Percentiles rank a stretch among this genome's conserved stretches.
phyloP scores from a whole-genome alignment of 116 monocot genomes.

The Iris pallida region DNA sequence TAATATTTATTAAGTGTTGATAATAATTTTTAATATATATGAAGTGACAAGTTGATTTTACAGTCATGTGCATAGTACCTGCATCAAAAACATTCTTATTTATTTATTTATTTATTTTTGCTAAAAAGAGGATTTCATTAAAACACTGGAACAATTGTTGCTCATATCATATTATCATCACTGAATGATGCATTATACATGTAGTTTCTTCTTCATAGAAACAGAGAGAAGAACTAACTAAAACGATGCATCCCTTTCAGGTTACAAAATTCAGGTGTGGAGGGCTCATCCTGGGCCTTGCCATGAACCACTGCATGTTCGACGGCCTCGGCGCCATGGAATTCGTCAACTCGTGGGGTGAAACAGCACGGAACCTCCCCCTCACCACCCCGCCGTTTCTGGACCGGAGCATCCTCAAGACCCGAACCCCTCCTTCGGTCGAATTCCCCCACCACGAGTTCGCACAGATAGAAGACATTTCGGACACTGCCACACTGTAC shows the following conservation, averaged over 20 bases:
- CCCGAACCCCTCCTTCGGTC: slow-evolving; percentile 49
- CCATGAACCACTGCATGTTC: slow-evolving; percentile 95
- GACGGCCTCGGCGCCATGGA: slow-evolving; percentile 83
- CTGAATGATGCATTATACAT: no score
- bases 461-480: slow-evolving; percentile 51
- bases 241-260: slow-evolving; percentile 13
- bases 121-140: no score
- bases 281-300: slow-evolving; percentile 69
- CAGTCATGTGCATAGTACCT: no score
- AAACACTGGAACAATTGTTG: no score
- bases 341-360: slow-evolving; percentile 88
- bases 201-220: no score
- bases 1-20: no score
- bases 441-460: slow-evolving; percentile 69
- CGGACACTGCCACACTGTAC: slow-evolving; percentile 37
- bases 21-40: no score
- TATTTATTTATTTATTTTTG: no score
- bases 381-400: slow-evolving; percentile 56
- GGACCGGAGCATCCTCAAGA: slow-evolving; percentile 50
- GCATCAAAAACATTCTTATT: no score
- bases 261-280: slow-evolving; percentile 87
- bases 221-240: no score
- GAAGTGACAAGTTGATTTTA: no score
- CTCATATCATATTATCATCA: no score
- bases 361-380: slow-evolving; percentile 52